phyloP scores from a whole-genome alignment of 768 basidiomycete species.

The Phaeotremella skinneri region DNA sequence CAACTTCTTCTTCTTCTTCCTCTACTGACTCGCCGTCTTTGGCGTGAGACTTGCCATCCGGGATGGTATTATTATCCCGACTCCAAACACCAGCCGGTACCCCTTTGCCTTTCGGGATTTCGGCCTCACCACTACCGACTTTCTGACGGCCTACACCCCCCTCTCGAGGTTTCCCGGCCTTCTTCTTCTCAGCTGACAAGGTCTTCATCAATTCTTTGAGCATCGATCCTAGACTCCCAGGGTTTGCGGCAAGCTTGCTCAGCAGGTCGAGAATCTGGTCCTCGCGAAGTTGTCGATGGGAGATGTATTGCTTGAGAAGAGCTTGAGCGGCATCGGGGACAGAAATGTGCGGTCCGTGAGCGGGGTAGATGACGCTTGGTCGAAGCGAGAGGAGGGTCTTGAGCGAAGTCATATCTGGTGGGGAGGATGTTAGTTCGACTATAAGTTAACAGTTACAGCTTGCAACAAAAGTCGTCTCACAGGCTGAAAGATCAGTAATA shows the following conservation, averaged over 20 bases:
- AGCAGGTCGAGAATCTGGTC: constrained; percentile 62
- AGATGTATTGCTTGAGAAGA: constrained; percentile 68
- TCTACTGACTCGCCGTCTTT: not conserved
- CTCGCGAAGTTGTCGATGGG: constrained; percentile 78
- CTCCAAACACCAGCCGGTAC: not conserved
- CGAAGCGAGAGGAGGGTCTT: constrained; percentile 38
- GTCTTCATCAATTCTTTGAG: not conserved
- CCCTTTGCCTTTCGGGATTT: not conserved
- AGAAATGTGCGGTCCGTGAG: constrained; percentile 74
- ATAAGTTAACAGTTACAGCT: not conserved
- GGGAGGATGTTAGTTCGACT: not conserved
- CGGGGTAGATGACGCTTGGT: constrained; percentile 67
- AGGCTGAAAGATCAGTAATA: constrained; percentile 76
- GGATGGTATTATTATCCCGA: not conserved
- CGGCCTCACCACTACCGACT: not conserved
- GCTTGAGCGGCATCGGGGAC: constrained; percentile 57
- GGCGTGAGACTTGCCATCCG: not conserved
- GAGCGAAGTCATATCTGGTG: constrained; percentile 47
- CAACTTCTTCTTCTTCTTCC: not conserved
- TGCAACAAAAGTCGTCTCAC: constrained; percentile 23
- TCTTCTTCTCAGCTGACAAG: not conserved
- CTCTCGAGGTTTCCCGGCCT: not conserved
- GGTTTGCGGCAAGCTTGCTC: constrained; percentile 2
- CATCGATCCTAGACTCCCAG: not conserved
- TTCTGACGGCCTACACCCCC: not conserved